Evolutionary conservation across 441 rosid genomes (phyloP).

Genomic region (Eruca vesicaria): DNA sequence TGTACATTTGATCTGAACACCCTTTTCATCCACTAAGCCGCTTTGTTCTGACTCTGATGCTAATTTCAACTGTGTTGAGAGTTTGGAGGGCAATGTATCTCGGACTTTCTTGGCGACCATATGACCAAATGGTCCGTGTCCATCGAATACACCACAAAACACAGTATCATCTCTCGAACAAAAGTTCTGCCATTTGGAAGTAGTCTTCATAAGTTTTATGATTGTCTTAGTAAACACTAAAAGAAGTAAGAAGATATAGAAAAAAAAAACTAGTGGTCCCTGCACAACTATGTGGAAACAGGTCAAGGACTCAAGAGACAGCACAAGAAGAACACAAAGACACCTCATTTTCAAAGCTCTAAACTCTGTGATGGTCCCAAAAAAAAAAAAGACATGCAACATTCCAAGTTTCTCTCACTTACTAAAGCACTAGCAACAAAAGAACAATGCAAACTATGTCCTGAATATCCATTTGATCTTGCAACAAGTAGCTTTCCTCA

Average conservation of each 20-base stretch:
- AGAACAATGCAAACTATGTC: conserved; percentile 22
- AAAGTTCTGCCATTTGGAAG: conserved; percentile 47
- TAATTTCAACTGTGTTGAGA: conserved; percentile 52
- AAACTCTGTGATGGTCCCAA: conserved; percentile 31
- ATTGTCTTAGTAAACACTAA: conserved; percentile 23
- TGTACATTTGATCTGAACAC: conserved; percentile 20
- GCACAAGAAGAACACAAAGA: conserved; percentile 30
- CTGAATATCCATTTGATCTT: conserved; percentile 1
- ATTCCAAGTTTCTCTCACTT: conserved; percentile 27
- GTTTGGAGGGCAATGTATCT: conserved; percentile 55
- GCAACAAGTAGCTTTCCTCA: conserved; percentile 9
- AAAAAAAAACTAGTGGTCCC: conserved; percentile 21
- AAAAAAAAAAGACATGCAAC: conserved; percentile 10
- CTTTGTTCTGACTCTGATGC: conserved; percentile 33
- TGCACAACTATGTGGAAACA: background rate
- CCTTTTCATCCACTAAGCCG: conserved; percentile 29
- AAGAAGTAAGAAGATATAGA: background rate
- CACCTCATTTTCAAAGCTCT: conserved; percentile 23
- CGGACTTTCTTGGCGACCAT: conserved; percentile 71
- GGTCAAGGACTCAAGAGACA: conserved; percentile 28
- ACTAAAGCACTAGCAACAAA: conserved; percentile 26
- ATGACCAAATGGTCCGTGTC: conserved; percentile 85
- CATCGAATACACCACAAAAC: conserved; percentile 77
- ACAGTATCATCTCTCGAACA: conserved; percentile 51
- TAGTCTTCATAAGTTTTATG: conserved; percentile 25